These are phyloP conservation scores for Saccharata proteae DNA, from an alignment of 2,329 filamentous ascomycete species.

Conservation along the genomic window DNA sequence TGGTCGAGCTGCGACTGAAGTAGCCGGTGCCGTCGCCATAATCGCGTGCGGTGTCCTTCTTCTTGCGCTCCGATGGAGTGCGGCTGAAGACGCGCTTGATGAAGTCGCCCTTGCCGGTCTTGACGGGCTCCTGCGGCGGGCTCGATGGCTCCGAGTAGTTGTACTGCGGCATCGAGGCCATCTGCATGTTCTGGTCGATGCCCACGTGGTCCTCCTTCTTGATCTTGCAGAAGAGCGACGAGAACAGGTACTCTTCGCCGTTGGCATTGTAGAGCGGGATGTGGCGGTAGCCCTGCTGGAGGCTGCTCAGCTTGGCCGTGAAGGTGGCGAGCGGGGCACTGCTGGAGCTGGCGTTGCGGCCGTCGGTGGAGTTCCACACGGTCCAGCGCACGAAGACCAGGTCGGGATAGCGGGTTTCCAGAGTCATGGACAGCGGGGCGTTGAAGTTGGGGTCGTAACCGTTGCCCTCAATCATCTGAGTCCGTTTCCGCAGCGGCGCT, in stretches of 20 bases:
- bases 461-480: slow-evolving; percentile 71
- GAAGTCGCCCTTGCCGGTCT: slow-evolving; percentile 21
- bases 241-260: slow-evolving; percentile 89
- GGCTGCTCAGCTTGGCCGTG: slow-evolving; percentile 79
- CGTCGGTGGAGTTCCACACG: slow-evolving; percentile 71
- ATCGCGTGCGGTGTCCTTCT: slow-evolving; percentile 21
- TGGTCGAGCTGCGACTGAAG: slow-evolving; percentile 24
- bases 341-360: slow-evolving; percentile 48
- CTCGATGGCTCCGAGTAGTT: slow-evolving; percentile 15
- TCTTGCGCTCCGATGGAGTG: slow-evolving; percentile 30
- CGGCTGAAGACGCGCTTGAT: slow-evolving; percentile 31
- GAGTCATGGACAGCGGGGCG: slow-evolving; percentile 62
- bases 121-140: slow-evolving; percentile 17
- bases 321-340: slow-evolving; percentile 66
- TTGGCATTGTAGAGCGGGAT: slow-evolving; percentile 78
- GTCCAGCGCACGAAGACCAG: slow-evolving; percentile 89
- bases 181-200: slow-evolving; percentile 17
- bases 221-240: slow-evolving; percentile 84
- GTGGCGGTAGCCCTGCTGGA: slow-evolving; percentile 87
- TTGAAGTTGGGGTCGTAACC: slow-evolving; percentile 89
- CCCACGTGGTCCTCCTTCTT: slow-evolving; percentile 45
- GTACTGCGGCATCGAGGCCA: too few species aligned
- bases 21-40: slow-evolving; percentile 11
- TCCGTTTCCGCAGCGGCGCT: slow-evolving; percentile 65
- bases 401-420: slow-evolving; percentile 90